phyloP scores from a whole-genome alignment of 1,139 yeast genomes.

The Saccharomycopsis hybrid region DNA sequence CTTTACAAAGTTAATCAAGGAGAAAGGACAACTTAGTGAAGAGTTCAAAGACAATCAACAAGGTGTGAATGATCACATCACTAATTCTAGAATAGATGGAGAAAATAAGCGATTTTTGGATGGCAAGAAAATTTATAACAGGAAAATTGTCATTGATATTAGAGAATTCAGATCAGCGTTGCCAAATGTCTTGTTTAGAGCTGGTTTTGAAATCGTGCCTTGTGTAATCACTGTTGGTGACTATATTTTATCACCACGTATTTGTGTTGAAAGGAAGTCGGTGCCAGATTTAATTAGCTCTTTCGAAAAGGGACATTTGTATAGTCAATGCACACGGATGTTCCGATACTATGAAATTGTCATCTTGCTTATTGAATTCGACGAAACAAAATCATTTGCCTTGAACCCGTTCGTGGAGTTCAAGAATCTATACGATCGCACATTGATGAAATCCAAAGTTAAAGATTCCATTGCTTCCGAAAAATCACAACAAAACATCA shows the following conservation, averaged over 20 bases:
- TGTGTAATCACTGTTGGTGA: constrained; percentile 90
- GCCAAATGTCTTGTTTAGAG: constrained; percentile 73
- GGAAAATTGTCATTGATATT: constrained; percentile 77
- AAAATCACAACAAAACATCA: constrained; percentile 61
- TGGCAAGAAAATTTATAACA: constrained; percentile 37
- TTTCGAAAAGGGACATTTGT: constrained; percentile 78
- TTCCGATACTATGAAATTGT: constrained; percentile 76
- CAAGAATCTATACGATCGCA: constrained; percentile 29
- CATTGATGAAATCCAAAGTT: constrained; percentile 21
- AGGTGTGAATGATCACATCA: constrained; percentile 17
- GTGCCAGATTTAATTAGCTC: constrained; percentile 82
- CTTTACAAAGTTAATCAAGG: constrained; percentile 76
- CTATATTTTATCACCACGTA: constrained; percentile 76
- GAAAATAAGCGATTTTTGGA: constrained; percentile 40
- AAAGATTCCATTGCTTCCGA: constrained; percentile 36
- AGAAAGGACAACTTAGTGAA: constrained; percentile 73
- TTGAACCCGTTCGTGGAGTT: constrained; percentile 71
- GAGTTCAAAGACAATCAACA: constrained; percentile 47
- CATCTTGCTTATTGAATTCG: constrained; percentile 81
- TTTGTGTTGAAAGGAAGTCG: constrained; percentile 90
- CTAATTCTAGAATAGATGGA: constrained; percentile 73
- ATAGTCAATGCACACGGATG: constrained; percentile 86
- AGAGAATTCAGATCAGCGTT: constrained; percentile 86
- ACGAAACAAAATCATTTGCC: constrained; percentile 79
- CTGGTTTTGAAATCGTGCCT: constrained; percentile 75